These are phyloP conservation scores for Edaphochlamys debaryana DNA, from an alignment of 139 green algal species.

Conservation along the genomic window DNA sequence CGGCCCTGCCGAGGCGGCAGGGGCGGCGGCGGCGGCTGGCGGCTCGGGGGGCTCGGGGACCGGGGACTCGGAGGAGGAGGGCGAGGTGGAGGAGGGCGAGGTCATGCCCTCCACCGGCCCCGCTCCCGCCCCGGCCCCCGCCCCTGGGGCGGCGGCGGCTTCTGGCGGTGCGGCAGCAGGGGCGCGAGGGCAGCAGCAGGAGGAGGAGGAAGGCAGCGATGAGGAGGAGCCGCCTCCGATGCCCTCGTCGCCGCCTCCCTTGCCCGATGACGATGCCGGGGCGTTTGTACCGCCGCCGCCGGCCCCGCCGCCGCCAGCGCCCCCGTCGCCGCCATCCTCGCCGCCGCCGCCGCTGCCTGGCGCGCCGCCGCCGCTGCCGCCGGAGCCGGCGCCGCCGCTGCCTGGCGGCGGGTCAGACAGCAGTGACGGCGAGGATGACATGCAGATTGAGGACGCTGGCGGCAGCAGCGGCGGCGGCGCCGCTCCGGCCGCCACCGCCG, in stretches of 20 bases:
- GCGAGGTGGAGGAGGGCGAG: conserved; percentile 1
- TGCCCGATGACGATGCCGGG: no score
- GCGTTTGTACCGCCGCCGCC: conserved; percentile 3
- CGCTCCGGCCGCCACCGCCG: neutral
- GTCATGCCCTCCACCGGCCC: no score
- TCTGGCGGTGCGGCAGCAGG: no score
- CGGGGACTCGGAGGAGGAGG: conserved; percentile 37
- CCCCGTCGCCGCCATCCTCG: conserved; percentile 1
- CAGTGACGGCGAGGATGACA: conserved; percentile 10
- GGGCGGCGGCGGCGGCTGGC: neutral
- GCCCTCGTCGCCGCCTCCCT: no score
- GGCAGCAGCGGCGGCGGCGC: neutral
- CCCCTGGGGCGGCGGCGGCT: no score
- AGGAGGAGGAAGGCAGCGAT: no score
- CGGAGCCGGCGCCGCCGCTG: conserved; percentile 7
- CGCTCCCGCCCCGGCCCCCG: no score
- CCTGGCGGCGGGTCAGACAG: neutral
- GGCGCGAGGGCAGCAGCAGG: no score
- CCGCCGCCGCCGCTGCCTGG: conserved; percentile 3
- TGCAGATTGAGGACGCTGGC: conserved; percentile 14
- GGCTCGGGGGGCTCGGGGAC: neutral
- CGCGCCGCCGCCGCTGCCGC: neutral
- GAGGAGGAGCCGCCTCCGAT: no score
- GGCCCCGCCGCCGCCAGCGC: neutral
- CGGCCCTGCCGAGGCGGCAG: neutral